Conservation (phyloP, 179 eudicot genomes). For the Corrigiola litoralis region DNA sequence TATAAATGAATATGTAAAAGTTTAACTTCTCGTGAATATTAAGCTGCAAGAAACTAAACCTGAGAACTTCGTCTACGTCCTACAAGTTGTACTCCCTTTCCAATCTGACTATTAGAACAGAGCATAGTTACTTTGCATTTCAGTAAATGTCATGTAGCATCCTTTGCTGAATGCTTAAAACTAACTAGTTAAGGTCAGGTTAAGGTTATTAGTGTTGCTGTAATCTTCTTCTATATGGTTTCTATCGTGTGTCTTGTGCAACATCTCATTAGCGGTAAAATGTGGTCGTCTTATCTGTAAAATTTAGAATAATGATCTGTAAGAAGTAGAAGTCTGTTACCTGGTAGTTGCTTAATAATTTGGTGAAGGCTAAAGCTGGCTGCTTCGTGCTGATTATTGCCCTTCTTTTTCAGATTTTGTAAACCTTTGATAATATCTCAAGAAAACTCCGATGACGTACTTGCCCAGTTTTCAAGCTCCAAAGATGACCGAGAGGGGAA, state of each 20-base stretch:
- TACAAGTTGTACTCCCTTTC: no score
- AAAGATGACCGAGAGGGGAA: constrained; percentile 30
- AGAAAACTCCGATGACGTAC: constrained; percentile 28
- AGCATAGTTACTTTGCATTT: not conserved
- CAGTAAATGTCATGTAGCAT: no score
- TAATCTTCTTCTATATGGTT: not conserved
- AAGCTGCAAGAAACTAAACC: not conserved
- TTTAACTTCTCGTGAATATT: not conserved
- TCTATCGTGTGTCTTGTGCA: not conserved
- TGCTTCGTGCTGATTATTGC: constrained; percentile 6
- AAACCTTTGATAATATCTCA: constrained; percentile 54
- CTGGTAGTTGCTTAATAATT: not conserved
- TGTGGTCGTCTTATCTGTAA: no score
- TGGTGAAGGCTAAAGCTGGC: constrained; percentile 2
- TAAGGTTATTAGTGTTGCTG: no score
- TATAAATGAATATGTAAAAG: no score
- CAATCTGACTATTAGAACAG: no score
- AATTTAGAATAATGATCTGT: no score
- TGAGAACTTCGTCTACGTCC: not conserved
- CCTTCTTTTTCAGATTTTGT: constrained; percentile 63
- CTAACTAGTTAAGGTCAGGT: no score
- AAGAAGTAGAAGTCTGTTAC: no score
- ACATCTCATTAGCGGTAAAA: not conserved
- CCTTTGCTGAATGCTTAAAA: no score
- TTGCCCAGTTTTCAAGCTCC: constrained; percentile 26